A percentile compares a stretch with the other conserved stretches of the same genome.
Conservation (phyloP, 1,139 yeast species). For the Protomyces macrosporus region DNA sequence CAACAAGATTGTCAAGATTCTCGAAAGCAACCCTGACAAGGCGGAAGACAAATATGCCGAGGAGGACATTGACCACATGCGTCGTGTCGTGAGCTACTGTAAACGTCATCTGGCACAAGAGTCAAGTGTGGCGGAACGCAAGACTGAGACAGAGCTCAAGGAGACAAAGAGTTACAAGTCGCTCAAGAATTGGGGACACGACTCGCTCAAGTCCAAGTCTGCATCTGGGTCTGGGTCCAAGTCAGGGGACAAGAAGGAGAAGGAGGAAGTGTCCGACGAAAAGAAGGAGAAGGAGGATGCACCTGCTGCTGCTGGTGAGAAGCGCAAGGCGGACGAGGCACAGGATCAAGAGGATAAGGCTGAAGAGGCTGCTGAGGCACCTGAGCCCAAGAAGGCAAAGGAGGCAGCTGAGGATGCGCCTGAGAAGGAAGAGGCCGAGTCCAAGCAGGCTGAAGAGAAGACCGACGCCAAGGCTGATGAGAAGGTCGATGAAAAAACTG, state of each 20-base stretch:
- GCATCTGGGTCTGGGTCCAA: background rate
- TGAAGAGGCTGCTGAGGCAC: background rate
- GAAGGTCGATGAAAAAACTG: background rate
- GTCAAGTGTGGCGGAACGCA: background rate
- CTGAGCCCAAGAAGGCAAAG: background rate
- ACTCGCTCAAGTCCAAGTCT: background rate
- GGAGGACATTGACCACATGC: slow-evolving; percentile 8
- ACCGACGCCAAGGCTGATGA: background rate
- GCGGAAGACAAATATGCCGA: slow-evolving; percentile 2
- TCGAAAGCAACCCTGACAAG: slow-evolving; percentile 7
- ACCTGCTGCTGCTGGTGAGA: background rate
- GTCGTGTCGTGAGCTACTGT: slow-evolving; percentile 5
- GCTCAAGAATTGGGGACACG: slow-evolving; percentile 11
- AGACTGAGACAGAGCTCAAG: slow-evolving; percentile 2
- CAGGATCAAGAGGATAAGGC: background rate
- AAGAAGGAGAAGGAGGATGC: background rate
- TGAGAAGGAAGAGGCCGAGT: background rate
- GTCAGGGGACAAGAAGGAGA: background rate
- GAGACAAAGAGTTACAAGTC: slow-evolving; percentile 8
- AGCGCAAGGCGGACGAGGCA: background rate
- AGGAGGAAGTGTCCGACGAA: background rate
- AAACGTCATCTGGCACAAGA: slow-evolving; percentile 11
- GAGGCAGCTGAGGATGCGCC: background rate
- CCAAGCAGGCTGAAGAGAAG: background rate
- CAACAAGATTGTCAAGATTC: slow-evolving; percentile 4